Conservation (phyloP, 129 eudicot species). For the Ambrosia artemisiifolia region DNA sequence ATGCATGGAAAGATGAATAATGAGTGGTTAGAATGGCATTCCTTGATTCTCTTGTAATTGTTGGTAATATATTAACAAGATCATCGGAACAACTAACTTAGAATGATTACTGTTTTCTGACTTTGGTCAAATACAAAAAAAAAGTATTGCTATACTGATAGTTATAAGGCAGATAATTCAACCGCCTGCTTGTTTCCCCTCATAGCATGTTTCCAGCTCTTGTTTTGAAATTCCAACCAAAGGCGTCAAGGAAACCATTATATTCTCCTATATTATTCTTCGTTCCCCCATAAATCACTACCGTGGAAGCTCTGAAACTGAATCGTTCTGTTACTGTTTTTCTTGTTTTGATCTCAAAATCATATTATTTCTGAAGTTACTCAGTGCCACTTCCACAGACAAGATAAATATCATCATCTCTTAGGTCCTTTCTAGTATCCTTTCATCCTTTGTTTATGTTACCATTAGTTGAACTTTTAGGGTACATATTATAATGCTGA, state of each 20-base stretch:
- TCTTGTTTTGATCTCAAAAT: not conserved
- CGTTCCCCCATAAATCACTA: not conserved
- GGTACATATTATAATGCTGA: slow-evolving; percentile 4
- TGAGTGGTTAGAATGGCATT: not conserved
- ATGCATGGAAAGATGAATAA: not conserved
- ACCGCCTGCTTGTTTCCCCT: slow-evolving; percentile 8
- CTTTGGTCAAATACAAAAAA: not conserved
- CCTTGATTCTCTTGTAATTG: not conserved
- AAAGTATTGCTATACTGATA: not conserved
- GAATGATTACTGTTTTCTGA: not conserved
- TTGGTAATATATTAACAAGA: not conserved
- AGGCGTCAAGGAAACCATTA: not conserved
- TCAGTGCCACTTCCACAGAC: slow-evolving; percentile 19
- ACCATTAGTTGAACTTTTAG: slow-evolving; percentile 4
- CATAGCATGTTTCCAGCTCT: not conserved
- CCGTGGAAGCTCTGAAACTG: not conserved
- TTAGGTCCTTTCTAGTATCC: slow-evolving; percentile 6
- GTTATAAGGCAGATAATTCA: not conserved
- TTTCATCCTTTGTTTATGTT: slow-evolving; percentile 3
- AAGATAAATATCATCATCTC: not conserved
- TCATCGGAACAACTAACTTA: not conserved
- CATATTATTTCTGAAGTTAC: not conserved
- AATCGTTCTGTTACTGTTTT: not conserved
- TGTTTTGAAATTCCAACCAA: not conserved
- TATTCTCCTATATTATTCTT: not conserved